Evolutionary conservation across 768 basidiomycete species (phyloP), one percentile per base, ranked within the genome.

Genomic region (Lactarius akahatsu): DNA sequence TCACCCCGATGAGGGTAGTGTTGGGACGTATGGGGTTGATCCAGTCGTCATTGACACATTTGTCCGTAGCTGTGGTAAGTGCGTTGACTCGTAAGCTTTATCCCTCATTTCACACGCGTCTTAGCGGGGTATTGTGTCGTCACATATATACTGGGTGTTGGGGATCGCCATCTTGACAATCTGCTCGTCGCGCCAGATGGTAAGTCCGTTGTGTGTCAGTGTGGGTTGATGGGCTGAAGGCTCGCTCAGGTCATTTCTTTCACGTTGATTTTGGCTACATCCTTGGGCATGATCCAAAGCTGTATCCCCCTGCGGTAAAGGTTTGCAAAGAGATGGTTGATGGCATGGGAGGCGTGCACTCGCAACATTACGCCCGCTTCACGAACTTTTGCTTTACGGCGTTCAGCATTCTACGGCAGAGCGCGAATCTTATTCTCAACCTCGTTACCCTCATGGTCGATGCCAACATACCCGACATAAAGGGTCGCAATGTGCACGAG

Each of bases 261-360:
- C 96, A 98, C 75, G 97, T 98, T 68, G 97, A 98, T 75, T 99
- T 98, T 73, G 96, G 97, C 2, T 99, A 98, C 77, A 98, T 98
- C 72, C 84, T 98, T 16, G 97, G 97, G 3, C 89, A 95, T 2
- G 97, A 98, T 74, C 97, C 97, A 0, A 98, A 99, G 73, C 94
- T 95, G 0, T 96, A 96, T 74, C 96, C 97, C 2, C 97, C 97
- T 7, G 92, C 95, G 15, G 96, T 98, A 70, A 99, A 99, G 76
- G 92, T 99, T 47, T 98, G 96, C 78, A 96, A 96, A 73, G 97
- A 98, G 75, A 99, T 98, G 97, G 94, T 98, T 0, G 97, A 99
- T 74, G 96, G 92, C 13, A 96, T 99, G 95, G 97, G 97, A n/a
- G 96, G 97, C 13, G 88, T 92, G 1, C 86, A 91, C 72, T 96